Conservation (phyloP, 352 stramenopile species). For the Globisporangium cystogenes region DNA sequence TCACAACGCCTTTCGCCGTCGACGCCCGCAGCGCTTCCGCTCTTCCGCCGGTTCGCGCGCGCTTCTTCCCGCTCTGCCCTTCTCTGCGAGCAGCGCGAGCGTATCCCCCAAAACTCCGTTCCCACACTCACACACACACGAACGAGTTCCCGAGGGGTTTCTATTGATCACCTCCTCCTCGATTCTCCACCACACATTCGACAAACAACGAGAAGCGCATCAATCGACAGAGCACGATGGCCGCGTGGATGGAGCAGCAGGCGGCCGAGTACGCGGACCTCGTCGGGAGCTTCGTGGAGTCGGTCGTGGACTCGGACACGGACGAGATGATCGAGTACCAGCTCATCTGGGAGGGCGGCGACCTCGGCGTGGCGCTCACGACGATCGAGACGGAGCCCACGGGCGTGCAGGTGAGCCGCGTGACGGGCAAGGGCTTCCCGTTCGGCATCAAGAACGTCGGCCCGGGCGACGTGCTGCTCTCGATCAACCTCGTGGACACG, state of each 20-base stretch:
- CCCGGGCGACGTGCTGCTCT: conserved; percentile 69
- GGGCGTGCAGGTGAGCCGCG: conserved; percentile 71
- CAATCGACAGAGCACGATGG: conserved; percentile 2
- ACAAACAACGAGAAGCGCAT: not conserved
- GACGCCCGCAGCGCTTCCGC: not conserved
- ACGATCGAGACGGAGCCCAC: conserved; percentile 48
- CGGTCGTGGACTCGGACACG: conserved; percentile 72
- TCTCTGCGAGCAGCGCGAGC: too few species aligned
- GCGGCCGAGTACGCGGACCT: conserved; percentile 80
- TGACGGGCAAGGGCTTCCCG: conserved; percentile 83
- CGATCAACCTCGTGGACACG: conserved; percentile 80
- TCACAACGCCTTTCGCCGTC: not conserved
- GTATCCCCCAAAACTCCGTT: too few species aligned
- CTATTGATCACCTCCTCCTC: too few species aligned
- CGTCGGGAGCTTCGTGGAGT: conserved; percentile 83
- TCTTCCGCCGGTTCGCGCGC: too few species aligned
- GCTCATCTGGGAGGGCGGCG: conserved; percentile 84
- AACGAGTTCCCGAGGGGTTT: too few species aligned
- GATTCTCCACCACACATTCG: too few species aligned
- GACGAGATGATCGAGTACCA: conserved; percentile 87
- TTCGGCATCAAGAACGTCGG: conserved; percentile 88
- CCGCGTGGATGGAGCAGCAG: conserved; percentile 80
- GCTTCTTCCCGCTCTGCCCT: too few species aligned
- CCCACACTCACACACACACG: too few species aligned
- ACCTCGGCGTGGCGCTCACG: conserved; percentile 80